phyloP scores from a whole-genome alignment of 2,329 filamentous ascomycete species.

The Penicillium fuscoglaucum region DNA sequence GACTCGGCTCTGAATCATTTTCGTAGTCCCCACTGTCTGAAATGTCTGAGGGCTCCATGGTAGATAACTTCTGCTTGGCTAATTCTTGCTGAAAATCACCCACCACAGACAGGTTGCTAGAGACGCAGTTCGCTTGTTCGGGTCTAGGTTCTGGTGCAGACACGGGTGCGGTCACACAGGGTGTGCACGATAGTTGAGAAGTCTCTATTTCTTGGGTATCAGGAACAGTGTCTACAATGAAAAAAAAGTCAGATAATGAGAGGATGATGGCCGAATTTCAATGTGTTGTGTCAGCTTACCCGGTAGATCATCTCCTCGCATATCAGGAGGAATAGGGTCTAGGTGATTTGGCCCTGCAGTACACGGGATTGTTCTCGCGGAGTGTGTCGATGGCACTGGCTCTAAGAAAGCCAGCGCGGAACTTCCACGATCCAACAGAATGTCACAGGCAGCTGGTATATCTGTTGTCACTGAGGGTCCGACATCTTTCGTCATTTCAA shows the following conservation, averaged over 20 bases:
- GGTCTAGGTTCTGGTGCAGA: constrained; percentile 11
- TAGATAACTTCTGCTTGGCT: constrained; percentile 1
- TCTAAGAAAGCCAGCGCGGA: constrained; percentile 10
- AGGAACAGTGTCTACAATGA: constrained; percentile 9
- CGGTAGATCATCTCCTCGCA: constrained; percentile 2
- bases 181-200: constrained; percentile 8
- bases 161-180: constrained; percentile 6
- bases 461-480: constrained; percentile 1
- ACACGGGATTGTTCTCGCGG: not conserved
- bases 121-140: constrained; percentile 10
- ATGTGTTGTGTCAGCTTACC: constrained; percentile 9
- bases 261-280: constrained; percentile 10
- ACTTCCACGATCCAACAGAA: constrained; percentile 8
- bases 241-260: constrained; percentile 12
- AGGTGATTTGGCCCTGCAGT: not conserved
- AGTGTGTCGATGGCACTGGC: constrained; percentile 1
- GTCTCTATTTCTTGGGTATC: constrained; percentile 14
- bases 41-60: not conserved
- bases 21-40: not conserved
- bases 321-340: not conserved
- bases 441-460: constrained; percentile 8
- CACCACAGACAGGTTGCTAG: constrained; percentile 5
- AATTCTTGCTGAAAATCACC: constrained; percentile 9
- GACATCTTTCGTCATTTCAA: not conserved
- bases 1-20: not conserved